Evolutionary conservation across 2,329 filamentous ascomycete species (phyloP), one percentile per base, ranked within the genome.

Genomic region (Colletotrichum sp.): DNA sequence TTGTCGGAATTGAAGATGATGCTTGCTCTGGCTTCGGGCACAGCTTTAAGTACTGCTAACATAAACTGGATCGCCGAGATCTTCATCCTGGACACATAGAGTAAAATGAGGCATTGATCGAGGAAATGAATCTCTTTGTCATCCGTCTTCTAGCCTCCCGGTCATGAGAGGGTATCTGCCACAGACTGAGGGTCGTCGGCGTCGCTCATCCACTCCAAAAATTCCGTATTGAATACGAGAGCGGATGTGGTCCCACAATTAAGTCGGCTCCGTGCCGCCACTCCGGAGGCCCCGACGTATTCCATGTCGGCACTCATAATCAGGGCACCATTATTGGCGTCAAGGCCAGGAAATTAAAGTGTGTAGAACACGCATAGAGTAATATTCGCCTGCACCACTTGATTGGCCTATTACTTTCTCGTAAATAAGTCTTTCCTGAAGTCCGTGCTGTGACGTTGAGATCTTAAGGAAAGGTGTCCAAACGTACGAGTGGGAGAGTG

Each of bases 11-110:
- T 1, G 43, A n/a, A 47, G 13, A n/a, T 8, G 1, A 47, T 21
- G 43, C 43, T 21, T 47, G 43, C 43, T 47, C 0, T 47, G 43
- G 43, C 43, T 47, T 47, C 43, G 0, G 43, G 2, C 6, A 21
- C n/a, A 47, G 43, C n/a, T 47, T 47, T 47, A 47, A 47, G 6
- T 47, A 47, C 43, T 47, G 3, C 1, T 3, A 47, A 0, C 43
- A 21, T 6, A 0, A 21, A 3, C 0, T 8, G n/a, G 43, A 47
- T 13, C 43, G 43, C 43, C 11, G 1, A 47, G 43, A 3, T 47
- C n/a, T 47, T 47, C 43, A 21, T 47, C n/a, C 43, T 8, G 0
- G 13, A 0, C 3, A 21, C 0, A 21, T 0, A 0, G 3, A 21
- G 9, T 4, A 13, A 21, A 21, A 47, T 47, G 43, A 21, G 6